These are phyloP conservation scores for Solidago caesia DNA, from an alignment of 129 eudicot species.

Conservation along the genomic window DNA sequence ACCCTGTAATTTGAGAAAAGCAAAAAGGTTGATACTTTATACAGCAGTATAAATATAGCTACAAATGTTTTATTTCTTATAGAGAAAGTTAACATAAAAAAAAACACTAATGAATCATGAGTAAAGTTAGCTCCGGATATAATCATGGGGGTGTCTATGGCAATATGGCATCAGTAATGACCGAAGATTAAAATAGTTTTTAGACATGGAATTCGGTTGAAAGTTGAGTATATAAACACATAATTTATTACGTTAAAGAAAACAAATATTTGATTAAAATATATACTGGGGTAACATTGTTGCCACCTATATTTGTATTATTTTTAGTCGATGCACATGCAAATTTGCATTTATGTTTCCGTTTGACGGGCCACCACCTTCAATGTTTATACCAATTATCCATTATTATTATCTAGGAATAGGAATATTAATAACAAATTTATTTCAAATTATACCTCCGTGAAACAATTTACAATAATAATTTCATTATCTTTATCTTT, in stretches of 20 bases:
- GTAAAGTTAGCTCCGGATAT: too few species aligned
- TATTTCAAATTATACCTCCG: too few species aligned
- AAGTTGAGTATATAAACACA: constrained; percentile 17
- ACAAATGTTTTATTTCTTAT: too few species aligned
- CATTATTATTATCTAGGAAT: neutral
- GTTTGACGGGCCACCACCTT: constrained; percentile 21
- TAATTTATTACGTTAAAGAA: neutral
- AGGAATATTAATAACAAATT: too few species aligned
- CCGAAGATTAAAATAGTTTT: neutral
- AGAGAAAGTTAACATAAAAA: too few species aligned
- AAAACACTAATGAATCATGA: too few species aligned
- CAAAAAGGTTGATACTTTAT: too few species aligned
- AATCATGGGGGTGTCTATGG: neutral
- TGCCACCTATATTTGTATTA: constrained; percentile 31
- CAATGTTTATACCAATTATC: constrained; percentile 31
- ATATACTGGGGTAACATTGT: neutral
- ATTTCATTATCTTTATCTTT: neutral
- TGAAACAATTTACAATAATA: too few species aligned
- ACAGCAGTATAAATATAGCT: too few species aligned
- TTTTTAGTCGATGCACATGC: constrained; percentile 32
- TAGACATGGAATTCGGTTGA: constrained; percentile 21
- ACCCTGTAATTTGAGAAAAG: too few species aligned
- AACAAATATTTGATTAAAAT: neutral
- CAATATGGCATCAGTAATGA: neutral
- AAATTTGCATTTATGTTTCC: constrained; percentile 29